Evolutionary conservation across 768 basidiomycete species (phyloP).

Genomic region (Tulasnella sp.): DNA sequence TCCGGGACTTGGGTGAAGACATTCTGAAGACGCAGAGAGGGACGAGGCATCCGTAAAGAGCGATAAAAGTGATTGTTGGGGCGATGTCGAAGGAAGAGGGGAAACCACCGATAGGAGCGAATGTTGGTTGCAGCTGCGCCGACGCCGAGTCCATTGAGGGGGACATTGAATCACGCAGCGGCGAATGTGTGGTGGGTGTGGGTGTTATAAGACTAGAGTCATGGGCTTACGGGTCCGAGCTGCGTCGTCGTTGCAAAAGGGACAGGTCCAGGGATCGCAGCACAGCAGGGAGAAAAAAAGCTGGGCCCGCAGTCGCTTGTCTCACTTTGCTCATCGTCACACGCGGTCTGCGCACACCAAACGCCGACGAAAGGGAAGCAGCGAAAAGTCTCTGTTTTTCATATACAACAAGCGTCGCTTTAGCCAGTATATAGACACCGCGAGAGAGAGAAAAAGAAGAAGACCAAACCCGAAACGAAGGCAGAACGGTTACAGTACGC

Average conservation of each 20-base stretch:
- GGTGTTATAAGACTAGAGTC: not conserved
- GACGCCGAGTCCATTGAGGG: not conserved
- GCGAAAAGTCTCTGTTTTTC: not conserved
- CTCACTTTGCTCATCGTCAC: not conserved
- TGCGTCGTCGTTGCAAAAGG: not conserved
- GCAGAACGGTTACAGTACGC: not conserved
- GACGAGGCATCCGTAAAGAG: not conserved
- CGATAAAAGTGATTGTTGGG: constrained; percentile 3
- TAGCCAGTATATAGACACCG: not conserved
- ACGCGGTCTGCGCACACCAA: not conserved
- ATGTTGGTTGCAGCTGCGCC: not conserved
- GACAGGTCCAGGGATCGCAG: not conserved
- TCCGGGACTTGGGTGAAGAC: not conserved
- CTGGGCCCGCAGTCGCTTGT: not conserved
- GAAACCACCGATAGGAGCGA: constrained; percentile 8
- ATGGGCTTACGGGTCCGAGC: not conserved
- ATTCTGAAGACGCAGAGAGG: constrained; percentile 4
- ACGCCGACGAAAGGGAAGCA: not conserved
- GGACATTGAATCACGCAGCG: not conserved
- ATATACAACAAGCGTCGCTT: not conserved
- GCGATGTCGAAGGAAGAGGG: not conserved
- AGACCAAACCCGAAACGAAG: not conserved
- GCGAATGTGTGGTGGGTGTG: not conserved
- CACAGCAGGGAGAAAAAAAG: not conserved
- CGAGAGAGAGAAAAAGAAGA: not conserved